A percentile compares a stretch with the other conserved stretches of the same genome.
Conservation (phyloP, 768 basidiomycete genomes). For the Kwoniella heveanensis region DNA sequence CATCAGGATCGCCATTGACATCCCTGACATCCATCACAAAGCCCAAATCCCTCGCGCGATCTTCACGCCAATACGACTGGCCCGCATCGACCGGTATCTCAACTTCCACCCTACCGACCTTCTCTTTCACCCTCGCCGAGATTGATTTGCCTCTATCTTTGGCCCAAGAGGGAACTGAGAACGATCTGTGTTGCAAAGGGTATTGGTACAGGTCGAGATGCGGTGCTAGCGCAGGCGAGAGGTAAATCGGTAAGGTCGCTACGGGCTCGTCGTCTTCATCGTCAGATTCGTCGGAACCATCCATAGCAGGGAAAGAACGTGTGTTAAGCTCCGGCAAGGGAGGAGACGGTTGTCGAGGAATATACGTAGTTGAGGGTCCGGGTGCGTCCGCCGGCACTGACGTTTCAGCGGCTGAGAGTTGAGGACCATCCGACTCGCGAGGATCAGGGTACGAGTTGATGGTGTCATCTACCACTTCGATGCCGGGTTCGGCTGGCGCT, state of each 20-base stretch:
- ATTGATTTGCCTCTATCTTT: conserved; percentile 44
- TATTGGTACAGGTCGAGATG: conserved; percentile 55
- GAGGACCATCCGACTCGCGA: conserved; percentile 14
- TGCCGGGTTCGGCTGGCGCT: conserved; percentile 11
- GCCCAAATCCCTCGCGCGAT: conserved; percentile 52
- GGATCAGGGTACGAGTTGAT: conserved; percentile 35
- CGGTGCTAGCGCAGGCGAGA: conserved; percentile 45
- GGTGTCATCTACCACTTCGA: conserved; percentile 28
- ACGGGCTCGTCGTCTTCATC: conserved; percentile 48
- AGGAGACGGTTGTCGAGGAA: conserved; percentile 38
- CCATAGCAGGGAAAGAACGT: conserved; percentile 20
- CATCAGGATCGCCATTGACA: conserved; percentile 25
- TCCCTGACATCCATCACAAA: conserved; percentile 39
- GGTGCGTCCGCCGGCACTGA: conserved; percentile 26
- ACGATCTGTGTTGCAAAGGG: conserved; percentile 43
- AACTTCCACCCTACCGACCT: conserved; percentile 49
- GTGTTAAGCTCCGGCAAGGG: conserved; percentile 31
- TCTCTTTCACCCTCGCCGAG: conserved; percentile 51
- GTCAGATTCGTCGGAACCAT: conserved; percentile 17
- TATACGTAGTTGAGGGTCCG: conserved; percentile 43
- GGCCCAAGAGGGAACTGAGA: conserved; percentile 45
- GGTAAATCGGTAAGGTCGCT: conserved; percentile 53
- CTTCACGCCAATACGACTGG: conserved; percentile 50
- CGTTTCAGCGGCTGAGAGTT: conserved; percentile 12
- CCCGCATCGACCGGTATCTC: conserved; percentile 55